A percentile compares a stretch with the other conserved stretches of the same genome.
Evolutionary conservation across 2,329 filamentous ascomycete genomes (phyloP).

Genomic region (Torrubiella hemipterigena): DNA sequence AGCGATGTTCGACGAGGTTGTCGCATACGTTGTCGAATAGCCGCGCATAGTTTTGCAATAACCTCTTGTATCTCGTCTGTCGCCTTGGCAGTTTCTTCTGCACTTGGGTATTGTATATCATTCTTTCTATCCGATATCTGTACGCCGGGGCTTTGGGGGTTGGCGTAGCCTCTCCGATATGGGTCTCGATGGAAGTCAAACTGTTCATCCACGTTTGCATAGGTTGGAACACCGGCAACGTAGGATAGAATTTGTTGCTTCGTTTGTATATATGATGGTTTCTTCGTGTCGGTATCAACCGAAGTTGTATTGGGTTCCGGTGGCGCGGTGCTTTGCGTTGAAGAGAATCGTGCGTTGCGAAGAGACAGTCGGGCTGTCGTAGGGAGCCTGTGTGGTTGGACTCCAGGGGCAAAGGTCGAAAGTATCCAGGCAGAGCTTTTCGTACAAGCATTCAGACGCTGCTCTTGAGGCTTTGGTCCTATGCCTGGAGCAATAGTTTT

Average conservation of each 20-base stretch:
- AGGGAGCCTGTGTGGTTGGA: too few species aligned
- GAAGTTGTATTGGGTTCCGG: too few species aligned
- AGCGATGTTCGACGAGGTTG: constrained; percentile 27
- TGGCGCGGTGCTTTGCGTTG: too few species aligned
- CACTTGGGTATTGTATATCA: constrained; percentile 34
- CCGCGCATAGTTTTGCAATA: constrained; percentile 26
- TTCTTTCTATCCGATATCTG: constrained; percentile 36
- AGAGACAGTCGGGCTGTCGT: too few species aligned
- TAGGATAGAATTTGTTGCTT: constrained; percentile 38
- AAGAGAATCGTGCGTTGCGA: too few species aligned
- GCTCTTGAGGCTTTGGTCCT: too few species aligned
- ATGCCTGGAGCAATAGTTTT: too few species aligned
- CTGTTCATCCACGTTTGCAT: constrained; percentile 38
- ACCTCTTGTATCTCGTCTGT: constrained; percentile 21
- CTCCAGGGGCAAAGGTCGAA: too few species aligned
- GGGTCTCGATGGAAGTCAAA: constrained; percentile 40
- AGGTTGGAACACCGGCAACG: constrained; percentile 37
- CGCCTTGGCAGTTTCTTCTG: constrained; percentile 23
- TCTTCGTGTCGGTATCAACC: constrained; percentile 8
- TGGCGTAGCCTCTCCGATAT: constrained; percentile 41
- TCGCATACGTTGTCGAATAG: constrained; percentile 27
- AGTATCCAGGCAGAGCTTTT: too few species aligned
- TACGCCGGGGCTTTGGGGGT: constrained; percentile 33
- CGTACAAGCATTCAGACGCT: too few species aligned
- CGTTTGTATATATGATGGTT: constrained; percentile 9